Percentiles rank a stretch among this genome's conserved stretches.
Evolutionary conservation across 495 filamentous ascomycete species (phyloP).

Genomic region (Filosporella fistucella): DNA sequence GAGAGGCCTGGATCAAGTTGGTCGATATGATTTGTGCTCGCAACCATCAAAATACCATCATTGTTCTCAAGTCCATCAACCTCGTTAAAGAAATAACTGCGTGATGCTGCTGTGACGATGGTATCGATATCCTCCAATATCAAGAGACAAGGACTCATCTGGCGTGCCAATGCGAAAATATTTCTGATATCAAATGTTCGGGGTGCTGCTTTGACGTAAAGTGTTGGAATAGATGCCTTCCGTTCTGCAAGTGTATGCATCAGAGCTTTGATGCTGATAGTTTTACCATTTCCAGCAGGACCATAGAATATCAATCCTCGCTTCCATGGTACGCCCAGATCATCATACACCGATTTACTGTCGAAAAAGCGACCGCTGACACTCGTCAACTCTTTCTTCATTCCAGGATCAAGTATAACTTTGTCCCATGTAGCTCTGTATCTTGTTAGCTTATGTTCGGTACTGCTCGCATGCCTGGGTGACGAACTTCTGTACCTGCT

Average conservation of each 20-base stretch:
- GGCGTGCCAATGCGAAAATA: constrained; percentile 46
- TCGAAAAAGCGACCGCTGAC: constrained; percentile 59
- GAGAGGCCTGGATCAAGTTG: constrained; percentile 55
- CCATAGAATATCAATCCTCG: constrained; percentile 52
- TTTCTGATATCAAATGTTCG: constrained; percentile 35
- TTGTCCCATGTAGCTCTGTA: constrained; percentile 50
- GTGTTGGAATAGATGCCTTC: constrained; percentile 29
- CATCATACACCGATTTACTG: constrained; percentile 41
- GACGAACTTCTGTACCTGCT: too few relatives aligned
- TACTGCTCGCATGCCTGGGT: too few relatives aligned
- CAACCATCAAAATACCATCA: constrained; percentile 61
- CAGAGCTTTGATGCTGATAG: constrained; percentile 58
- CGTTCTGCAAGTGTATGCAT: constrained; percentile 45
- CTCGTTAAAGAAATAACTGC: constrained; percentile 66
- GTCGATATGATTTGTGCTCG: constrained; percentile 56
- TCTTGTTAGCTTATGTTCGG: too few relatives aligned
- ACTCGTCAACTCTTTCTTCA: constrained; percentile 53
- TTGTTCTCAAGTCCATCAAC: constrained; percentile 63
- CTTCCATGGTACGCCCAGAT: constrained; percentile 59
- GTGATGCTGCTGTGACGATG: constrained; percentile 42
- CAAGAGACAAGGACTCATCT: constrained; percentile 41
- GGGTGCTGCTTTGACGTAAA: constrained; percentile 48
- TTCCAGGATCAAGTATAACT: constrained; percentile 54
- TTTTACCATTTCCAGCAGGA: constrained; percentile 60
- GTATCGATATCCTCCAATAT: constrained; percentile 64